These are phyloP conservation scores for Neoboletus magnificus DNA, from an alignment of 768 basidiomycete species.

Conservation along the genomic window DNA sequence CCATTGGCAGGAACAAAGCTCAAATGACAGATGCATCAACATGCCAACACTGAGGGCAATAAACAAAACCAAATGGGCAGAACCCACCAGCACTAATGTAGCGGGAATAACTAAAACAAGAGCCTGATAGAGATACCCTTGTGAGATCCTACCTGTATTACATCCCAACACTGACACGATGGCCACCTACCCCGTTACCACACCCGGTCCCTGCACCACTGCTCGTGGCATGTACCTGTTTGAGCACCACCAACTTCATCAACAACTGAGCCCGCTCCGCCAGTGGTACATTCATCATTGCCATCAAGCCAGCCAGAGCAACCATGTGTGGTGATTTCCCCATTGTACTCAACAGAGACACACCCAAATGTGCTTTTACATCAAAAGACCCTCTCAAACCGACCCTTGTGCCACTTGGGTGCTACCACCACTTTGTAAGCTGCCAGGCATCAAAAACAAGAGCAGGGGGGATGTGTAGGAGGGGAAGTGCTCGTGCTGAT, in stretches of 20 bases:
- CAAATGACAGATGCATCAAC: too few species aligned
- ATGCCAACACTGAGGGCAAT: too few species aligned
- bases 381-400: background rate
- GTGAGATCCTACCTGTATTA: too few species aligned
- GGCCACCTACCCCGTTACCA: background rate
- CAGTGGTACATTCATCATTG: slow-evolving; percentile 46
- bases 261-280: slow-evolving; percentile 57
- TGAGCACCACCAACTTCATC: slow-evolving; percentile 50
- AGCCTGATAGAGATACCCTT: too few species aligned
- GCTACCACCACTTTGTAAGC: too few species aligned
- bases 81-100: too few species aligned
- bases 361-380: background rate
- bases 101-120: too few species aligned
- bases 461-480: slow-evolving; percentile 14
- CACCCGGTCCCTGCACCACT: background rate
- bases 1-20: too few species aligned
- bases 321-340: background rate
- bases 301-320: slow-evolving; percentile 30
- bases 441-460: background rate
- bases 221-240: slow-evolving; percentile 22
- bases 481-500: slow-evolving; percentile 2
- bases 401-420: background rate
- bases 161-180: slow-evolving; percentile 11
- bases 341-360: background rate
- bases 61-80: too few species aligned